These are phyloP conservation scores for Alternaria ventricosa DNA, from an alignment of 2,329 filamentous ascomycete genomes.

Conservation along the genomic window DNA sequence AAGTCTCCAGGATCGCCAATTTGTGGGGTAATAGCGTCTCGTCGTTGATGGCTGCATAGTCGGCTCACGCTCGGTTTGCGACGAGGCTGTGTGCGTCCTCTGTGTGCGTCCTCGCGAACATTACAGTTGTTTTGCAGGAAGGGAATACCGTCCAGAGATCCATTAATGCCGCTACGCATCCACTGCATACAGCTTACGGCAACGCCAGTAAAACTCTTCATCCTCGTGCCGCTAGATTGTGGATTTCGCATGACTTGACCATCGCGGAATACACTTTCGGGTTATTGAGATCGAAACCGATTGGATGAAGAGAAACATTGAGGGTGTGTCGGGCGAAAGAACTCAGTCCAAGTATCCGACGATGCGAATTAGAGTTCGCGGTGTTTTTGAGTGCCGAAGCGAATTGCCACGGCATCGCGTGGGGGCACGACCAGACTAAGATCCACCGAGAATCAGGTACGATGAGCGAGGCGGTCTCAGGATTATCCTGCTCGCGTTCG, in stretches of 20 bases:
- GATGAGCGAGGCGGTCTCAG: conserved; percentile 29
- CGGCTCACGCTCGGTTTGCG: conserved; percentile 31
- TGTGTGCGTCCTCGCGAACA: conserved; percentile 26
- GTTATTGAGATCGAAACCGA: background rate
- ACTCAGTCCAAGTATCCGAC: background rate
- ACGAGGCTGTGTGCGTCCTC: conserved; percentile 34
- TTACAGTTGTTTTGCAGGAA: conserved; percentile 18
- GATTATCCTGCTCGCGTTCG: conserved; percentile 13
- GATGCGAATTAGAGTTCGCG: background rate
- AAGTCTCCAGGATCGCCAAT: conserved; percentile 38
- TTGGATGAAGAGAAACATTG: background rate
- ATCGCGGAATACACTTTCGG: background rate
- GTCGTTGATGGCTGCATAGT: conserved; percentile 27
- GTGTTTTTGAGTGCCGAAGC: conserved; percentile 15
- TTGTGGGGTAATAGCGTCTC: conserved; percentile 48
- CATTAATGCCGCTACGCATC: conserved; percentile 10
- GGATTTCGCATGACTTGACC: background rate
- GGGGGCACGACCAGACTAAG: conserved; percentile 27
- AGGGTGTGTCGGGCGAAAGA: conserved; percentile 4
- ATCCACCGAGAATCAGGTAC: conserved; percentile 43
- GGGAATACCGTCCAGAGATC: conserved; percentile 15
- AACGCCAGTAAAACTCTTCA: conserved; percentile 29
- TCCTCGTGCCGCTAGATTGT: conserved; percentile 26
- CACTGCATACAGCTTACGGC: conserved; percentile 21
- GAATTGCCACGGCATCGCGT: conserved; percentile 31